phyloP scores from a whole-genome alignment of 2,329 filamentous ascomycete genomes.

The Paecilomyces variotii region DNA sequence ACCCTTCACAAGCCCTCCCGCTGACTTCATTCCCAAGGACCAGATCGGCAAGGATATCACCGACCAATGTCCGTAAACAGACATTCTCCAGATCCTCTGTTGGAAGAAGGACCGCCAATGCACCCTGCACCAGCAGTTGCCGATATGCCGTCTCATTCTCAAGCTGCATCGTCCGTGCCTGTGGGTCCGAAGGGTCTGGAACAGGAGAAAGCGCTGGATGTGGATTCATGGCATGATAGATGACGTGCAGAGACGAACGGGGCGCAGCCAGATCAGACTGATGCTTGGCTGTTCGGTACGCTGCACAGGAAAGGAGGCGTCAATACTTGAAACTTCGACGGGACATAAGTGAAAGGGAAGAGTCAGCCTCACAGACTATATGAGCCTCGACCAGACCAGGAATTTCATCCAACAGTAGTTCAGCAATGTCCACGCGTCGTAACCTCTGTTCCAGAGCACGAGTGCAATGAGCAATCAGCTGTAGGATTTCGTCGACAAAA shows the following conservation, averaged over 20 bases:
- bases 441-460: constrained; percentile 79
- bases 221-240: constrained; percentile 79
- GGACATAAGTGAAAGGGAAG: neutral
- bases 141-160: constrained; percentile 78
- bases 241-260: constrained; percentile 53
- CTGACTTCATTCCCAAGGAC: constrained; percentile 76
- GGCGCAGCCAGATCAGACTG: constrained; percentile 53
- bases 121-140: constrained; percentile 74
- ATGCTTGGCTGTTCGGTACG: constrained; percentile 62
- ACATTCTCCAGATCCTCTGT: constrained; percentile 87
- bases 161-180: constrained; percentile 52
- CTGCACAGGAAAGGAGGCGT: constrained; percentile 36
- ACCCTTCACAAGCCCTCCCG: constrained; percentile 75
- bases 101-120: constrained; percentile 75
- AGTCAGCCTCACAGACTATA: constrained; percentile 55
- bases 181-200: constrained; percentile 48
- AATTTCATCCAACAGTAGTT: constrained; percentile 77
- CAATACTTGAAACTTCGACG: constrained; percentile 13
- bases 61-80: constrained; percentile 73
- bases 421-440: constrained; percentile 72
- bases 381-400: constrained; percentile 75
- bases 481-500: constrained; percentile 80
- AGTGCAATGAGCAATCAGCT: constrained; percentile 87
- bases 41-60: constrained; percentile 82
- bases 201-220: constrained; percentile 74